Evolutionary conservation across 2,329 filamentous ascomycete genomes (phyloP).

Genomic region (Gaeumannomyces tritici): DNA sequence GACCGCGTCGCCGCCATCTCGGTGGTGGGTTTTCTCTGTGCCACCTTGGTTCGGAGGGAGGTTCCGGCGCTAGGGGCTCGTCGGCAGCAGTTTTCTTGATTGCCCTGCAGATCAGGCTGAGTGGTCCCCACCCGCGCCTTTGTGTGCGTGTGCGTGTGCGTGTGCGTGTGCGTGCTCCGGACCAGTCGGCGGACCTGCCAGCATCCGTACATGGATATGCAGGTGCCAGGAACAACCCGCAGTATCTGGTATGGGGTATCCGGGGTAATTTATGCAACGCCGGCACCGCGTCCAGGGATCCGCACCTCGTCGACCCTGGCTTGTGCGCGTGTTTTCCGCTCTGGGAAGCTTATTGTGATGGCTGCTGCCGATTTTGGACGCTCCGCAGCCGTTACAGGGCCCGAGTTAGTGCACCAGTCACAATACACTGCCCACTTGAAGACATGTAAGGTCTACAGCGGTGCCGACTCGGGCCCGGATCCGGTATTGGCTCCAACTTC

Average conservation of each 20-base stretch:
- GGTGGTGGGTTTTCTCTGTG: not conserved
- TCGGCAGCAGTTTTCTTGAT: not conserved
- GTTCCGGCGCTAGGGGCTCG: not conserved
- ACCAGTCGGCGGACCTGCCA: not conserved
- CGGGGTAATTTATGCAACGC: not conserved
- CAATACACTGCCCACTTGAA: too few relatives aligned
- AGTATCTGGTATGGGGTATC: not conserved
- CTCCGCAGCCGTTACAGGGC: too few relatives aligned
- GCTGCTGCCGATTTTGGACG: too few relatives aligned
- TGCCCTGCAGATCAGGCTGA: constrained; percentile 4
- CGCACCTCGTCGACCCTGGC: too few relatives aligned
- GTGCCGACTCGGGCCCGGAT: too few relatives aligned
- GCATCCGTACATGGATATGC: not conserved
- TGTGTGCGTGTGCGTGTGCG: too few relatives aligned
- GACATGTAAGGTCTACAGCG: too few relatives aligned
- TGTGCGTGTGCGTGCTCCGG: not conserved
- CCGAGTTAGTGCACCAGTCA: too few relatives aligned
- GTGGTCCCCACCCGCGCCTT: not conserved
- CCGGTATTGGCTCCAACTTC: too few relatives aligned
- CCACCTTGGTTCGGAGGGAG: constrained; percentile 1
- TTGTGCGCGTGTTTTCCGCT: too few relatives aligned
- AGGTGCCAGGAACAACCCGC: not conserved
- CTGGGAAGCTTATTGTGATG: too few relatives aligned
- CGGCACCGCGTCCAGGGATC: too few relatives aligned
- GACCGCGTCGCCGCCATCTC: not conserved